Evolutionary conservation across 1,139 yeast species (phyloP).

Genomic region (Sugiyamaella paludigena): DNA sequence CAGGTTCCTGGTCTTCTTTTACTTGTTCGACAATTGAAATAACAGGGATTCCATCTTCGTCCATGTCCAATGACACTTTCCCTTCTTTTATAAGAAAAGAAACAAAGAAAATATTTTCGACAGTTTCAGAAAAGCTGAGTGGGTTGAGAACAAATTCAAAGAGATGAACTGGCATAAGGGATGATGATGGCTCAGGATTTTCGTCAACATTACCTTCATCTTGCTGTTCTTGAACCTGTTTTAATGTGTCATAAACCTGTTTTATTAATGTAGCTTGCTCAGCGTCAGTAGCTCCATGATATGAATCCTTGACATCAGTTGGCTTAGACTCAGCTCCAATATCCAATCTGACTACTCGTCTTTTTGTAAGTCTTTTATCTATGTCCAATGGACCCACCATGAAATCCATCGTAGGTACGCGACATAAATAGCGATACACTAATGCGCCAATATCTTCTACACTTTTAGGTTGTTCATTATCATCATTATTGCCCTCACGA

Average conservation of each 20-base stretch:
- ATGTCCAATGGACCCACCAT: conserved; percentile 71
- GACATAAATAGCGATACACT: conserved; percentile 53
- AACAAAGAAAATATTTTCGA: conserved; percentile 79
- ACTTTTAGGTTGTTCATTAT: conserved; percentile 1
- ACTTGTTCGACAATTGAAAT: conserved; percentile 34
- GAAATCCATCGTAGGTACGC: conserved; percentile 56
- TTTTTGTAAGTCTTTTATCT: conserved; percentile 45
- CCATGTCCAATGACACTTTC: conserved; percentile 47
- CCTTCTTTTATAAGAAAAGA: conserved; percentile 80
- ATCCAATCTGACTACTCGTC: conserved; percentile 12
- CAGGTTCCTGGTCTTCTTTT: conserved; percentile 34
- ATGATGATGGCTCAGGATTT: conserved; percentile 27
- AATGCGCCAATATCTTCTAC: conserved; percentile 30
- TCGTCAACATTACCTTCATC: neutral
- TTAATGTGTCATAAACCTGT: conserved; percentile 28
- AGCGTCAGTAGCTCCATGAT: conserved; percentile 13
- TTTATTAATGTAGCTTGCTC: conserved; percentile 38
- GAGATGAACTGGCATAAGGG: conserved; percentile 50
- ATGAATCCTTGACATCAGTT: conserved; percentile 10
- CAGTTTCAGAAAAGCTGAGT: conserved; percentile 67
- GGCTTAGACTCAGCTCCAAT: conserved; percentile 15
- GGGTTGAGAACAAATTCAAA: conserved; percentile 74
- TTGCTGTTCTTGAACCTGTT: conserved; percentile 5
- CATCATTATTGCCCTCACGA: neutral
- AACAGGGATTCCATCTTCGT: conserved; percentile 52